Percentiles rank a stretch among this genome's conserved stretches.
Evolutionary conservation across 257 asterid genomes (phyloP).

Genomic region (Ocimum tenuiflorum): DNA sequence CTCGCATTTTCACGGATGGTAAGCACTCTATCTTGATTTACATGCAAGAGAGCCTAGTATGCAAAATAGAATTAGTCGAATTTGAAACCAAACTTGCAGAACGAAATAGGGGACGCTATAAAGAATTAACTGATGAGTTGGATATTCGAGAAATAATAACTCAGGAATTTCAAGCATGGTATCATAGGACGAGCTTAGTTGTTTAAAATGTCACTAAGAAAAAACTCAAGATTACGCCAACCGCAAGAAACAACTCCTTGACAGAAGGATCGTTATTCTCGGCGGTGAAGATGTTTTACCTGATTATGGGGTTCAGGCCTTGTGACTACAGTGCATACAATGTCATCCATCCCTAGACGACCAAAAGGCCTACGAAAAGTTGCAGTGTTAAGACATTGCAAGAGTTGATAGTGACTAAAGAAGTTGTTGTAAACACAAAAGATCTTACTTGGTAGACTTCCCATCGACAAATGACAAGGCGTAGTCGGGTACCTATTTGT

Average conservation of each 20-base stretch:
- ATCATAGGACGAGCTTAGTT: too few species aligned
- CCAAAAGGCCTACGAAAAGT: constrained; percentile 31
- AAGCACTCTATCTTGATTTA: constrained; percentile 34
- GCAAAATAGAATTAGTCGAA: too few species aligned
- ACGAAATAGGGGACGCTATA: too few species aligned
- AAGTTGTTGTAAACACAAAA: neutral
- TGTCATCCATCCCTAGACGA: constrained; percentile 35
- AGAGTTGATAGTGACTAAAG: neutral
- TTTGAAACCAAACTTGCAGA: too few species aligned
- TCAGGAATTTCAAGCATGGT: too few species aligned
- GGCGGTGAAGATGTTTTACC: constrained; percentile 12
- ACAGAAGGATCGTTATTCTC: too few species aligned
- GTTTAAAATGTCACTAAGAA: too few species aligned
- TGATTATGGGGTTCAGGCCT: constrained; percentile 41
- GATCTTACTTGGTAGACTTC: constrained; percentile 31
- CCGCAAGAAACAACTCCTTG: too few species aligned
- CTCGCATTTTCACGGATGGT: constrained; percentile 39
- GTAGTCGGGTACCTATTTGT: constrained; percentile 36
- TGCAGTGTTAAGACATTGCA: neutral
- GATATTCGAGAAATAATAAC: too few species aligned
- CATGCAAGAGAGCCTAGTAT: constrained; percentile 29
- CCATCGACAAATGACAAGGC: constrained; percentile 29
- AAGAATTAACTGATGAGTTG: too few species aligned
- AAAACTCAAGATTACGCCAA: too few species aligned
- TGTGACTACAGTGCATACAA: constrained; percentile 38